Conservation (phyloP, 441 rosid species). For the Melastoma candidum region DNA sequence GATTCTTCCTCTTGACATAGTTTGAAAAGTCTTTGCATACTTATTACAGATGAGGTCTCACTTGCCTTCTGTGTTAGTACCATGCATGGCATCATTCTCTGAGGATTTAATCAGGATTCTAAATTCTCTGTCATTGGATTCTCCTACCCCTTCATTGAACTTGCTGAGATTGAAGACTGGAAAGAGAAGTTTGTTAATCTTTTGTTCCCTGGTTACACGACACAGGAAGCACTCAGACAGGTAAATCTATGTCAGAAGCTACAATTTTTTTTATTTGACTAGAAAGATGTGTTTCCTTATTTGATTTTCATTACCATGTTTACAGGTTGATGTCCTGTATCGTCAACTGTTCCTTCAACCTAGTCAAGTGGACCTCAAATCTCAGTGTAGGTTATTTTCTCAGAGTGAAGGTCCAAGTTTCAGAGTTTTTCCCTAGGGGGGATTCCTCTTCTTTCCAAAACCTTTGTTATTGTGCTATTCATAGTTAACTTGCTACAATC, state of each 20-base stretch:
- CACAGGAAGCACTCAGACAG: slow-evolving; percentile 77
- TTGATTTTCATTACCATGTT: slow-evolving; percentile 2
- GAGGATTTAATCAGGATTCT: slow-evolving; percentile 45
- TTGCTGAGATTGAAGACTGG: slow-evolving; percentile 54
- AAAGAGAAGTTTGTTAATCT: slow-evolving; percentile 71
- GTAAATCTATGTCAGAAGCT: slow-evolving; percentile 25
- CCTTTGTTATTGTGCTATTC: not conserved
- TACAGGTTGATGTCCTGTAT: slow-evolving; percentile 68
- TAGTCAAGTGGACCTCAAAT: slow-evolving; percentile 42
- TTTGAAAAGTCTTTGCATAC: slow-evolving; percentile 10
- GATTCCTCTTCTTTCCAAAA: not conserved
- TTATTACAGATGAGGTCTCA: slow-evolving; percentile 64
- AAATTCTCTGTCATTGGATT: slow-evolving; percentile 50
- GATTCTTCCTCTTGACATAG: not conserved
- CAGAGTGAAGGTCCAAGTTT: slow-evolving; percentile 5
- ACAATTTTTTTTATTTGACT: not conserved
- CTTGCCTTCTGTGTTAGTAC: slow-evolving; percentile 63
- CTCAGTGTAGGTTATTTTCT: slow-evolving; percentile 41
- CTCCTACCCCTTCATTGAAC: slow-evolving; percentile 26
- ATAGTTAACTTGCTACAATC: not conserved
- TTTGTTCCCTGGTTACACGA: slow-evolving; percentile 57
- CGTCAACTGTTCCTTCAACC: slow-evolving; percentile 43
- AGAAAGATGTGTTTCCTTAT: not conserved
- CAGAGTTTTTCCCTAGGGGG: not conserved
- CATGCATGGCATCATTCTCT: slow-evolving; percentile 48